These are phyloP conservation scores for Verticillium nubilum DNA, from an alignment of 2,329 filamentous ascomycete species.

Conservation along the genomic window DNA sequence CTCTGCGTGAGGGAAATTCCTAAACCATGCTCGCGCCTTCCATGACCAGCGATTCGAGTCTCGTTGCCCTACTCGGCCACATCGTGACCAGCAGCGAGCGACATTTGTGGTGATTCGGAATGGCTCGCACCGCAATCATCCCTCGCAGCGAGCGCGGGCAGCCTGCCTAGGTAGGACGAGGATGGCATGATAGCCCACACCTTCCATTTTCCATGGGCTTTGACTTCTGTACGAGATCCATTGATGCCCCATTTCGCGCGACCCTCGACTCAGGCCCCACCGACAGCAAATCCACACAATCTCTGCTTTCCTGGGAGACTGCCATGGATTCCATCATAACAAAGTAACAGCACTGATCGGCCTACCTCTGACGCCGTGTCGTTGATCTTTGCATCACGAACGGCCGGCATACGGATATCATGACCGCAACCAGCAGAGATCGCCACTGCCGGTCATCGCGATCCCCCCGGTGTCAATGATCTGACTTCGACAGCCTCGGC, in stretches of 20 bases:
- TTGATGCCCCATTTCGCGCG: neutral
- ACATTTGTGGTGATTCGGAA: no score
- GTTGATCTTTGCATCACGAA: neutral
- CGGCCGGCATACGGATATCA: neutral
- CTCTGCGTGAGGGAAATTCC: neutral
- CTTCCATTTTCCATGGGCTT: neutral
- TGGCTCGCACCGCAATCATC: no score
- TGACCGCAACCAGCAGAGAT: neutral
- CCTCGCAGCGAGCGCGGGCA: no score
- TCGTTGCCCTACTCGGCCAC: neutral
- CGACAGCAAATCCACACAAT: no score
- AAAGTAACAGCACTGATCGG: neutral
- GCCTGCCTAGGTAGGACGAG: no score
- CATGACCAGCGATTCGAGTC: neutral
- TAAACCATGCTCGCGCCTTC: neutral
- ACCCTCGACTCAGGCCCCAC: neutral
- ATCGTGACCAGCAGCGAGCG: no score
- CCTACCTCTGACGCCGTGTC: neutral
- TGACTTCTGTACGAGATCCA: neutral
- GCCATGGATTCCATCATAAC: neutral
- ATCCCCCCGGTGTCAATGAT: neutral
- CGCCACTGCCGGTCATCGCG: neutral
- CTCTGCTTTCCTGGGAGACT: no score
- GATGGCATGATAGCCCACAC: neutral
- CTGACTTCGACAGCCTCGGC: neutral